Evolutionary conservation across 2,329 filamentous ascomycete genomes (phyloP).

Genomic region (Trichocomaceae sp.): DNA sequence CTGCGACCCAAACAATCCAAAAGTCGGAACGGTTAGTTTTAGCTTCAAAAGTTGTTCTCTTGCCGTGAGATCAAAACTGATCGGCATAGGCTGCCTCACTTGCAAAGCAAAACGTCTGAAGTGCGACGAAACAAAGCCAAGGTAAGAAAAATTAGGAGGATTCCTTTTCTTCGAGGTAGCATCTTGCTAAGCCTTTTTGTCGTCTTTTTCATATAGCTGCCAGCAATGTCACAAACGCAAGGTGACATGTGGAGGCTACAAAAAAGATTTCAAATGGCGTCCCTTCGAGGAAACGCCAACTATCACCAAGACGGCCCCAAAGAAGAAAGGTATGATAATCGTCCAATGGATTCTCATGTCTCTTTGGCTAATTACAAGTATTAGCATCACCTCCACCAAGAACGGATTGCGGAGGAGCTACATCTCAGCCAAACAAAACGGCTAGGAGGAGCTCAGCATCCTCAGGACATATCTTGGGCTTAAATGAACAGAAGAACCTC

Average conservation of each 20-base stretch:
- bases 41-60: too few species aligned
- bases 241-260: slow-evolving; percentile 64
- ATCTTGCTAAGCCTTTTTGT: background rate
- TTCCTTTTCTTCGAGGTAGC: background rate
- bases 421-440: slow-evolving; percentile 8
- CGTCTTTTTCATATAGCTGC: slow-evolving; percentile 40
- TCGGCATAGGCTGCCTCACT: slow-evolving; percentile 57
- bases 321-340: slow-evolving; percentile 41
- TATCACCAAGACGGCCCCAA: slow-evolving; percentile 36
- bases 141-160: background rate
- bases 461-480: background rate
- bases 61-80: slow-evolving; percentile 1
- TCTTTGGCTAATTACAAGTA: background rate
- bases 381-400: slow-evolving; percentile 10
- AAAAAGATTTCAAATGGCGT: slow-evolving; percentile 70
- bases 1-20: slow-evolving; percentile 65
- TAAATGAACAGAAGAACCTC: background rate
- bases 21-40: slow-evolving; percentile 68
- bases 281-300: slow-evolving; percentile 58
- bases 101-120: slow-evolving; percentile 68
- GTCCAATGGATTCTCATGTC: slow-evolving; percentile 2
- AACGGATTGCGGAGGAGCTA: background rate
- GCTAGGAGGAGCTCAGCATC: slow-evolving; percentile 9
- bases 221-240: slow-evolving; percentile 60
- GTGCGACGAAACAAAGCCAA: slow-evolving; percentile 65